Conservation (phyloP, 2,329 filamentous ascomycete genomes). For the Neonectria magnoliae region DNA sequence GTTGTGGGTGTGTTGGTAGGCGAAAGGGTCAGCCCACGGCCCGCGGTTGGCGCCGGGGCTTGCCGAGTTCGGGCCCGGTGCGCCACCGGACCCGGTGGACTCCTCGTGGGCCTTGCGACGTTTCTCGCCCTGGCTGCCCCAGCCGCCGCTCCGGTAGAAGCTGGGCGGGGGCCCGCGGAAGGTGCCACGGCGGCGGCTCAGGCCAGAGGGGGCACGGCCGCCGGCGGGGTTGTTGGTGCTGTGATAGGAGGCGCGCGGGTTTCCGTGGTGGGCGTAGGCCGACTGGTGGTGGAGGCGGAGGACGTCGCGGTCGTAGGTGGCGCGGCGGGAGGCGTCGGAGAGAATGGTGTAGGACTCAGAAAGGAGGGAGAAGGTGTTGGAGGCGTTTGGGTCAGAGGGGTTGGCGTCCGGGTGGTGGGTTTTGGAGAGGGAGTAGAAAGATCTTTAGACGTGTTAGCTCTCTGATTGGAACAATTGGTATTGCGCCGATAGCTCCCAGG, state of each 20-base stretch:
- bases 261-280: slow-evolving; percentile 42
- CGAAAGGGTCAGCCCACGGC: slow-evolving; percentile 40
- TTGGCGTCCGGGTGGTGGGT: slow-evolving; percentile 93
- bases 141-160: slow-evolving; percentile 86
- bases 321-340: slow-evolving; percentile 76
- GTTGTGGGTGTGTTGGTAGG: slow-evolving; percentile 18
- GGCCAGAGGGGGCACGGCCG: slow-evolving; percentile 80
- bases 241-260: slow-evolving; percentile 61
- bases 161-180: slow-evolving; percentile 89
- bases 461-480: neutral
- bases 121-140: slow-evolving; percentile 73
- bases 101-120: slow-evolving; percentile 62
- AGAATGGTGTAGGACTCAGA: slow-evolving; percentile 86
- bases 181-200: slow-evolving; percentile 78
- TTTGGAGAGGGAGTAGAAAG: slow-evolving; percentile 93
- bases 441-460: slow-evolving; percentile 51
- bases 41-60: slow-evolving; percentile 12
- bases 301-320: slow-evolving; percentile 81
- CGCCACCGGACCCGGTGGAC: slow-evolving; percentile 43
- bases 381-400: slow-evolving; percentile 76
- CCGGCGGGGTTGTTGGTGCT: slow-evolving; percentile 74
- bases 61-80: neutral
- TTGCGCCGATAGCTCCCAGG: neutral
- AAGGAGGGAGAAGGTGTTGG: slow-evolving; percentile 82
- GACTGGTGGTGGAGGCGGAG: slow-evolving; percentile 52